Evolutionary conservation across 2,329 filamentous ascomycete species (phyloP), one percentile per base, ranked within the genome.

Genomic region (Fusarium begoniae): DNA sequence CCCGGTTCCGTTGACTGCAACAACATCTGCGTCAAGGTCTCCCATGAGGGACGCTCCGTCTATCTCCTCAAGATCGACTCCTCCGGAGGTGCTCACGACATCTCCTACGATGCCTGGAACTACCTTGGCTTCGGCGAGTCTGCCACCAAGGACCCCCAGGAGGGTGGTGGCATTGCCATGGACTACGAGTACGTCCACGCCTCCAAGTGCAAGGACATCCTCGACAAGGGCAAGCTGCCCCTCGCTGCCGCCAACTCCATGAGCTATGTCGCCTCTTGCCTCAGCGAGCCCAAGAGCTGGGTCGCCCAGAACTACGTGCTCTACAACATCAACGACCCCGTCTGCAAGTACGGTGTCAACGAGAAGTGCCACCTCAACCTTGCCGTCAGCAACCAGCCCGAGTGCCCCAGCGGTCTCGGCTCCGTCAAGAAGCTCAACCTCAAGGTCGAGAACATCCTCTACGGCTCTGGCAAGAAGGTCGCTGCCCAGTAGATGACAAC

Each of bases 71-170:
- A 85, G 79, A 82, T 91, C 71, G 89, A 90, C 82, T 80, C 83
- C 58, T 90, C 88, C 1, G 84, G 82, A 45, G 88, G 88, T 55
- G 89, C 88, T 59, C 79, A 89, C 79, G 89, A 91, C 80, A 86
- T 91, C 82, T 86, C 83, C 65, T 91, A 90, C 82, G 89, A 90
- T 71, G 88, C 89, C 56, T 91, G 88, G 87, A 90, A 89, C 83
- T 87, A 87, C 76, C 87, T 91, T 45, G 80, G 81, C 75, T 87
- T 84, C 40, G 88, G 88, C 72, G 76, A 84, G 69, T 82, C 84
- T 18, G 89, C 88, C 45, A 82, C 80, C 13, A 78, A 83, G 20
- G 77, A 83, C 56, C 88, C 88, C 20, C 81, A 83, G 6, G 66
- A 78, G 41, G 88, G 88, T 66, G 89, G 89, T 51, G 85, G 85